phyloP scores from a whole-genome alignment of 345 rosid species.

The Hypericum androsaemum region DNA sequence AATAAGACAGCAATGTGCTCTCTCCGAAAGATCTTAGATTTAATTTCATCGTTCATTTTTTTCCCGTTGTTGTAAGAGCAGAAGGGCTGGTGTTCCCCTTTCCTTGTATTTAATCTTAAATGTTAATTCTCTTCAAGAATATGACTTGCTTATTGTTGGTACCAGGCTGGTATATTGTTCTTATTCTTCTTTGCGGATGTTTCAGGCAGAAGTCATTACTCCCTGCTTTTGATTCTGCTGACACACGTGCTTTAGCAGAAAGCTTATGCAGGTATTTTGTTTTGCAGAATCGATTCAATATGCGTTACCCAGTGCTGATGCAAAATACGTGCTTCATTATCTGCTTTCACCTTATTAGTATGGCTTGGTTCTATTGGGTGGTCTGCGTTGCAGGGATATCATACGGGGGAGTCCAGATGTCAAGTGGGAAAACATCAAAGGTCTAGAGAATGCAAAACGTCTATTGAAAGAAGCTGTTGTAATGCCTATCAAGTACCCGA shows the following conservation, averaged over 20 bases:
- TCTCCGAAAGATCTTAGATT: too few species aligned
- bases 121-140: too few species aligned
- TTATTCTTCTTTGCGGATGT: slow-evolving; percentile 4
- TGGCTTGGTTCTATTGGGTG: background rate
- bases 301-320: background rate
- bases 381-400: slow-evolving; percentile 53
- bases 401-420: slow-evolving; percentile 89
- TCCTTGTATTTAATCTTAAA: too few species aligned
- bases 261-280: slow-evolving; percentile 66
- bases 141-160: too few species aligned
- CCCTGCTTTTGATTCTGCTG: slow-evolving; percentile 85
- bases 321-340: background rate
- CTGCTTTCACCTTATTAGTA: background rate
- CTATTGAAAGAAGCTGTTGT: slow-evolving; percentile 97
- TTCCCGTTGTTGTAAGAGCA: too few species aligned
- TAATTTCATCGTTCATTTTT: too few species aligned
- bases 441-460: slow-evolving; percentile 74
- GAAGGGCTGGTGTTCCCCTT: too few species aligned
- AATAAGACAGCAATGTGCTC: too few species aligned
- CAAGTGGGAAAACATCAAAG: slow-evolving; percentile 92
- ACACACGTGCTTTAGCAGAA: slow-evolving; percentile 76
- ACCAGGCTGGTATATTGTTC: background rate
- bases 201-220: slow-evolving; percentile 74
- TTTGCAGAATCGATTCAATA: background rate
- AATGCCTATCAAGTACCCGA: slow-evolving; percentile 97